Conservation (phyloP, 805 yeast species). For the Candida pseudoglaebosa region DNA sequence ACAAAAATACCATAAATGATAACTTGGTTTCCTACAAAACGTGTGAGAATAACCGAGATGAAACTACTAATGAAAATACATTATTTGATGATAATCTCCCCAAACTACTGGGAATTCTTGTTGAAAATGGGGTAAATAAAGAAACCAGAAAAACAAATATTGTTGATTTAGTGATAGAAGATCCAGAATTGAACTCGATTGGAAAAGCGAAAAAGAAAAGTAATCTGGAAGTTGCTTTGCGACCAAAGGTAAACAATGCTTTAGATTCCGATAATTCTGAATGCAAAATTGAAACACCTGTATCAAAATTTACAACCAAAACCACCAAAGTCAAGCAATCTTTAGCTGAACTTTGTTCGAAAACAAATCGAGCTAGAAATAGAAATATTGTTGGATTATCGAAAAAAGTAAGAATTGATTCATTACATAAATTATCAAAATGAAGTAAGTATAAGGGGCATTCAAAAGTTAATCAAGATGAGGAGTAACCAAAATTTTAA, state of each 20-base stretch:
- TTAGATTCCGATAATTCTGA: not conserved
- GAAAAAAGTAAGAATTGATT: constrained; percentile 18
- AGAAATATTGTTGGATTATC: constrained; percentile 25
- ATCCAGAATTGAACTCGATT: too few relatives aligned
- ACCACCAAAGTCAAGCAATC: constrained; percentile 7
- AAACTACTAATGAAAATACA: too few relatives aligned
- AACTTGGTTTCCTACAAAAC: not conserved
- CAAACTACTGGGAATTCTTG: too few relatives aligned
- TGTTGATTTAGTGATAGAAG: too few relatives aligned
- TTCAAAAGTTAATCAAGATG: not conserved
- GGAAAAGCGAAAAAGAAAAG: too few relatives aligned
- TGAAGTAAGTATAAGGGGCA: too few relatives aligned
- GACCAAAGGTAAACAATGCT: not conserved
- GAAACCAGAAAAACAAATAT: too few relatives aligned
- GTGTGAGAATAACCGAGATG: not conserved
- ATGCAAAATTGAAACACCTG: not conserved
- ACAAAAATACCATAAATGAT: not conserved
- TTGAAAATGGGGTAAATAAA: too few relatives aligned
- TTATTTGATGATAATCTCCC: too few relatives aligned
- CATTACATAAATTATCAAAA: constrained; percentile 18
- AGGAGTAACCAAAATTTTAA: constrained; percentile 52
- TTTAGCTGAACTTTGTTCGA: constrained; percentile 14
- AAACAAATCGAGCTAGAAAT: constrained; percentile 10
- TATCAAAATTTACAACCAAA: not conserved
- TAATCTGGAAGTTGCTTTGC: too few relatives aligned